A percentile compares a stretch with the other conserved stretches of the same genome.
Evolutionary conservation across 2,329 filamentous ascomycete species (phyloP).

Genomic region (Aspergillus bombycis): DNA sequence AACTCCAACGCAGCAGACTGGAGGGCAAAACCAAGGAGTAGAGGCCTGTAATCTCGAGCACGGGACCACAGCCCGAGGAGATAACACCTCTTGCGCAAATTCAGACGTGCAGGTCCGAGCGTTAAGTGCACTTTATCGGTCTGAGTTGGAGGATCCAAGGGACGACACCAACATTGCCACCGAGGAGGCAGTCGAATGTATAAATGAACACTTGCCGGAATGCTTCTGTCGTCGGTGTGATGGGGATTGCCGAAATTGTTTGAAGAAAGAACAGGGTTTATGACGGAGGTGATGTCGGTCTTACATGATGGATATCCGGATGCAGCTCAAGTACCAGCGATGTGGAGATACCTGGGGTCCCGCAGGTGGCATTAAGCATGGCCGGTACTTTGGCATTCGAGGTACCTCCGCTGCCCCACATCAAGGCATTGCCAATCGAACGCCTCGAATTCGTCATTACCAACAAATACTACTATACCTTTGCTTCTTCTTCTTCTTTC

Average conservation of each 20-base stretch:
- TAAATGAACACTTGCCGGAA: neutral
- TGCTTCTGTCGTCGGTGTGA: neutral
- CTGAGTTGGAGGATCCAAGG: neutral
- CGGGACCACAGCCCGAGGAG: neutral
- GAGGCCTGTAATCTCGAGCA: neutral
- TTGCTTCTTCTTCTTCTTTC: neutral
- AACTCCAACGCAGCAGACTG: neutral
- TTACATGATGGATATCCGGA: neutral
- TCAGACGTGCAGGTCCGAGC: neutral
- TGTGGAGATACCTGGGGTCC: neutral
- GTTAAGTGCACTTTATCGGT: neutral
- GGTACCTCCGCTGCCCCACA: neutral
- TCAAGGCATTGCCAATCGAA: neutral
- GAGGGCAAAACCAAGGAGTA: neutral
- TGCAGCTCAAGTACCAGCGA: neutral
- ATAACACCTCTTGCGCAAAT: neutral
- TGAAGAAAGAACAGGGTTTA: neutral
- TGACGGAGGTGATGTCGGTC: neutral
- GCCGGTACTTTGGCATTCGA: neutral
- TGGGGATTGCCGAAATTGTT: neutral
- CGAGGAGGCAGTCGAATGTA: neutral
- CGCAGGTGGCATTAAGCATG: neutral
- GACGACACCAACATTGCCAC: neutral
- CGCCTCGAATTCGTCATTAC: slow-evolving; percentile 1
- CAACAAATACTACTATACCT: neutral